Evolutionary conservation across 345 rosid genomes (phyloP).

Genomic region (Iberis pinnata): DNA sequence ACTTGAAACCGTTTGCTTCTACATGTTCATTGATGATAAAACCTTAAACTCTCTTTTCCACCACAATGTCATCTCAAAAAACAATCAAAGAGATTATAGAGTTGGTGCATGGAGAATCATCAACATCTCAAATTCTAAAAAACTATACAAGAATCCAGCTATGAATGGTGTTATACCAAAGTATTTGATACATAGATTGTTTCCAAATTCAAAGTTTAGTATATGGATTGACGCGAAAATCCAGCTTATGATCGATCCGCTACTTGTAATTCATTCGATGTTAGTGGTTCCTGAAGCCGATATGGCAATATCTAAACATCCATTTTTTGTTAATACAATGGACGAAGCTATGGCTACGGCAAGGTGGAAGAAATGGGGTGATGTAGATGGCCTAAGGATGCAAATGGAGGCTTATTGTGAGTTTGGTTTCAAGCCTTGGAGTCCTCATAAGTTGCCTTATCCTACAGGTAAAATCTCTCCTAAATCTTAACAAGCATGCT

Average conservation of each 20-base stretch:
- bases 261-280: conserved; percentile 62
- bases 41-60: conserved; percentile 44
- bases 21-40: conserved; percentile 72
- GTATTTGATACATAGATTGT: conserved; percentile 67
- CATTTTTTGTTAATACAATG: conserved; percentile 60
- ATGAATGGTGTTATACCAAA: conserved; percentile 93
- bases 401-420: conserved; percentile 94
- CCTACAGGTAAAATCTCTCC: conserved; percentile 52
- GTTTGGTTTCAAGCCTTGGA: conserved; percentile 81
- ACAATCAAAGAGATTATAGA: conserved; percentile 20
- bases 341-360: conserved; percentile 97
- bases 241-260: conserved; percentile 74
- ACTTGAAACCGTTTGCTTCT: conserved; percentile 51
- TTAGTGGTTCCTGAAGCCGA: conserved; percentile 46
- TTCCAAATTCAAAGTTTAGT: conserved; percentile 76
- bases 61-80: conserved; percentile 38
- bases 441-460: conserved; percentile 55
- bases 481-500: conserved; percentile 16
- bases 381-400: conserved; percentile 42
- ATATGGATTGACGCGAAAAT: conserved; percentile 88
- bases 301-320: conserved; percentile 79
- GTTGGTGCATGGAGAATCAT: conserved; percentile 73
- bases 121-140: conserved; percentile 30
- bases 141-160: conserved; percentile 56
- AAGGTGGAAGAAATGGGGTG: conserved; percentile 89